Base-by-base conservation (phyloP, 179 eudicot species). In the Corrigiola litoralis region DNA sequence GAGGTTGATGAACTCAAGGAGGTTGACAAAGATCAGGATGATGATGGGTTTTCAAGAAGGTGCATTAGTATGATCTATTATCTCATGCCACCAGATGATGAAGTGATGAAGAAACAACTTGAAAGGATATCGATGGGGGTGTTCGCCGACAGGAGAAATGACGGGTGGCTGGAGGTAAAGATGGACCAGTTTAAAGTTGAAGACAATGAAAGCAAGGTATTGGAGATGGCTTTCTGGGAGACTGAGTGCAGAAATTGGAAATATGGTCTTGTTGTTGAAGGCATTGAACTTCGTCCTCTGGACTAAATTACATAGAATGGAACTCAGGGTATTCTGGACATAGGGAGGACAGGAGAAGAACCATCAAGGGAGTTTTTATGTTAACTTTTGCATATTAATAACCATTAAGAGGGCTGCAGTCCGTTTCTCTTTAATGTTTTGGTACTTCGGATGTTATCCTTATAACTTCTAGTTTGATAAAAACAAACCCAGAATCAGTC, bases 151-250 rank as follows among this genome's bases (percentile, higher is more conserved):
- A 68, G 77, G 63, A 23, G 9, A 16, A n/a, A n/a, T n/a, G 80
- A 70, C 10, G 71, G 63, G 13, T 80, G 81, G 84, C 49, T 66
- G 73, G 84, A 76, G 64, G 41, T 72, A n/a, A 67, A 72, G 9
- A 18, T 79, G 51, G 77, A 80, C 2, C 51, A 63, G 34, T 75
- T 68, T 49, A 57, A 20, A n/a, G 71, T 45, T 34, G 42, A 63
- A 46, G 40, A 17, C 28, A 70, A 53, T 41, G 68, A 58, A 6
- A 27, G 56, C 17, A 17, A 10, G 16, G 52, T 61, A n/a, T 18
- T 74, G 25, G 73, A 67, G 67, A 69, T 72, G 53, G 56, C 57
- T 33, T 20, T 79, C 51, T 50, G 52, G 42, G 74, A 72, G 51
- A 33, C 46, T 13, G 63, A 70, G 3, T 6, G 0, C 20, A 18